A percentile compares a stretch with the other conserved stretches of the same genome.
phyloP scores from a whole-genome alignment of 768 basidiomycete species.

The Collybia sp. region DNA sequence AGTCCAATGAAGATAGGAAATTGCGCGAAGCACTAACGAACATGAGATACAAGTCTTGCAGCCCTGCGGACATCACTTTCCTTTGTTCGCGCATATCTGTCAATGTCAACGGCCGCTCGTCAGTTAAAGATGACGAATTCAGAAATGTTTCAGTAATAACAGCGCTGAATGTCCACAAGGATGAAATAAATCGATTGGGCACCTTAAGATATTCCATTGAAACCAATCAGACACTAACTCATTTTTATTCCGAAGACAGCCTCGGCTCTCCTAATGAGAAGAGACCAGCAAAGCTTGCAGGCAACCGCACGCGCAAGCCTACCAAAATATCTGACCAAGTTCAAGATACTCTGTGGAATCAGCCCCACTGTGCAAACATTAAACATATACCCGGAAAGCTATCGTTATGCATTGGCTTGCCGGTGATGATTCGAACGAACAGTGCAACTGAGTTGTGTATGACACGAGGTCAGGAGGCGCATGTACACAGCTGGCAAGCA shows the following conservation, averaged over 20 bases:
- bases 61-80: conserved; percentile 27
- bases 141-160: conserved; percentile 33
- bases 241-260: conserved; percentile 22
- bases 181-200: conserved; percentile 29
- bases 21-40: conserved; percentile 23
- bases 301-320: too few relatives aligned
- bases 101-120: not conserved
- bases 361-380: too few relatives aligned
- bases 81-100: conserved; percentile 19
- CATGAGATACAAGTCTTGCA: conserved; percentile 28
- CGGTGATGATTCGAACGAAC: conserved; percentile 26
- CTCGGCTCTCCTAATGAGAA: not conserved
- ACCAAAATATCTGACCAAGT: too few relatives aligned
- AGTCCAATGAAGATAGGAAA: conserved; percentile 16
- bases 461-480: conserved; percentile 27
- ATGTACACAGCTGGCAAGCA: too few relatives aligned
- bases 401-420: conserved; percentile 23
- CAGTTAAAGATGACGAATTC: conserved; percentile 14
- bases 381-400: conserved; percentile 3
- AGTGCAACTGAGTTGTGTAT: conserved; percentile 8
- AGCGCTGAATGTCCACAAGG: conserved; percentile 28
- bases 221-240: conserved; percentile 13
- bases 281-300: not conserved
- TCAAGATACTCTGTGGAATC: too few relatives aligned
- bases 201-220: conserved; percentile 27